A percentile compares a stretch with the other conserved stretches of the same genome.
These are phyloP conservation scores for Melastoma candidum DNA, from an alignment of 441 rosid genomes.

Conservation along the genomic window DNA sequence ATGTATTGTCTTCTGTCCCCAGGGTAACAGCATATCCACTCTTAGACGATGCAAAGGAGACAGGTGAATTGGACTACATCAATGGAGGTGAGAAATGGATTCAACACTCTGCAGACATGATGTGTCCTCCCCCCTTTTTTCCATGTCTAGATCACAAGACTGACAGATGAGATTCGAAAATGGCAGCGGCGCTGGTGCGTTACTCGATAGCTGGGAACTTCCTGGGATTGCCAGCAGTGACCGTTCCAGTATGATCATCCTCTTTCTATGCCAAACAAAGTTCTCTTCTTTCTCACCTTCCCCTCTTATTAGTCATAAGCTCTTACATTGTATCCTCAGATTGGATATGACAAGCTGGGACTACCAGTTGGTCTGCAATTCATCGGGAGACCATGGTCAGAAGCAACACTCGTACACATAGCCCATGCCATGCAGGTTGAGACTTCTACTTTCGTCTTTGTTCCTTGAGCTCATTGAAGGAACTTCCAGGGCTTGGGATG, in stretches of 20 bases:
- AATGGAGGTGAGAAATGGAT: constrained; percentile 48
- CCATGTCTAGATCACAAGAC: neutral
- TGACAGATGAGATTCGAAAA: neutral
- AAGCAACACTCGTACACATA: constrained; percentile 43
- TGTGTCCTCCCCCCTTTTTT: too few relatives aligned
- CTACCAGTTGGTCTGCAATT: constrained; percentile 71
- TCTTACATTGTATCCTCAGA: constrained; percentile 20
- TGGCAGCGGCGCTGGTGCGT: constrained; percentile 58
- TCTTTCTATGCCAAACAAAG: constrained; percentile 9
- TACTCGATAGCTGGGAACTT: constrained; percentile 71
- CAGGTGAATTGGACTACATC: constrained; percentile 67
- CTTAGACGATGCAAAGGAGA: constrained; percentile 30
- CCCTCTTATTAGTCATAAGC: neutral
- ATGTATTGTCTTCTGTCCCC: neutral
- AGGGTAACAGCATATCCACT: constrained; percentile 62
- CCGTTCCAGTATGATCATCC: constrained; percentile 12
- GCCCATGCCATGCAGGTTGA: constrained; percentile 59
- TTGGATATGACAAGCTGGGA: constrained; percentile 57
- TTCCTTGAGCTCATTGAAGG: neutral
- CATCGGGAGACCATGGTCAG: constrained; percentile 76
- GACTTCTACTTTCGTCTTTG: neutral
- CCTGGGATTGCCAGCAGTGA: constrained; percentile 37
- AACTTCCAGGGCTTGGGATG: neutral
- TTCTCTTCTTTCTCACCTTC: neutral
- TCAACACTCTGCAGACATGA: too few relatives aligned